Conservation (phyloP, 73 alveolate species). For the Paramecium primaurelia region DNA sequence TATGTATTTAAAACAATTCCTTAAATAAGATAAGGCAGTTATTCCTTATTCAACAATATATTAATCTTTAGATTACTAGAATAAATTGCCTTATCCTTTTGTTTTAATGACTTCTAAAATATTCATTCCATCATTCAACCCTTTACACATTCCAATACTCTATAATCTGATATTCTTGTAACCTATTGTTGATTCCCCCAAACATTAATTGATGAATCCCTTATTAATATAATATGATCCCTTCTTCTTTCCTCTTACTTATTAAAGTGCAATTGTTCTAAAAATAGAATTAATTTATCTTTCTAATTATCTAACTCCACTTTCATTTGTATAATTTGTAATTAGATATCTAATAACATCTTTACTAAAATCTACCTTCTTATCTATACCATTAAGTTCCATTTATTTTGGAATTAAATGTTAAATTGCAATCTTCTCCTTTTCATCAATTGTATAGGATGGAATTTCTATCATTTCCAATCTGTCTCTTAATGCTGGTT, state of each 20-base stretch:
- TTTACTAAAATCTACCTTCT: slow-evolving; percentile 58
- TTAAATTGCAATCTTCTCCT: slow-evolving; percentile 77
- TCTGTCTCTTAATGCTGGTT: slow-evolving; percentile 90
- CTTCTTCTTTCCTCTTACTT: slow-evolving; percentile 44
- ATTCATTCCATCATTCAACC: slow-evolving; percentile 86
- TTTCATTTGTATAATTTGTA: slow-evolving; percentile 73
- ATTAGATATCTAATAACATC: slow-evolving; percentile 64
- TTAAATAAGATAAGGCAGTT: slow-evolving; percentile 68
- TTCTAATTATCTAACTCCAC: slow-evolving; percentile 86
- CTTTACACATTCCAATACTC: slow-evolving; percentile 82
- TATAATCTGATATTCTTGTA: slow-evolving; percentile 60
- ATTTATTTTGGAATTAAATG: slow-evolving; percentile 88
- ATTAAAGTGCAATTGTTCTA: slow-evolving; percentile 77
- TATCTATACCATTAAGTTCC: slow-evolving; percentile 71
- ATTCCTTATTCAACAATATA: slow-evolving; percentile 57
- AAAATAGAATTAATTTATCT: slow-evolving; percentile 78
- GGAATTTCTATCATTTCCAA: slow-evolving; percentile 90
- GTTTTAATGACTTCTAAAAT: slow-evolving; percentile 76
- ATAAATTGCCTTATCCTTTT: slow-evolving; percentile 67
- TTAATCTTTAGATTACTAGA: slow-evolving; percentile 42
- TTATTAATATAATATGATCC: slow-evolving; percentile 34
- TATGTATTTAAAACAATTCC: neutral
- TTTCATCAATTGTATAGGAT: slow-evolving; percentile 84
- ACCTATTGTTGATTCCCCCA: slow-evolving; percentile 76
- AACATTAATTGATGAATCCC: slow-evolving; percentile 66